Evolutionary conservation across 805 yeast species (phyloP).

Genomic region (Starmerella apicola): DNA sequence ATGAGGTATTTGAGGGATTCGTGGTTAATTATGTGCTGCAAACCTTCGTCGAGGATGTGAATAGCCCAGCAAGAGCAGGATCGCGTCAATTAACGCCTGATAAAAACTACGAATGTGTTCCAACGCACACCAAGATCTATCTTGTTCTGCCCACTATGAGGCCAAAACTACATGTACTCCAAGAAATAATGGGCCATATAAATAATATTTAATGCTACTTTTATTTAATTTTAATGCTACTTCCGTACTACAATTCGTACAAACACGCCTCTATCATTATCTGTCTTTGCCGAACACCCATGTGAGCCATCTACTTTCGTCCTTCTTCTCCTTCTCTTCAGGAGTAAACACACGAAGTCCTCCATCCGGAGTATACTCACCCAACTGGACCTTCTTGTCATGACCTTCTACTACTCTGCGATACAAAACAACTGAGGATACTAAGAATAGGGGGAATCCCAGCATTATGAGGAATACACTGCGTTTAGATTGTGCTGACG

Average conservation of each 20-base stretch:
- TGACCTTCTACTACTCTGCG: conserved; percentile 31
- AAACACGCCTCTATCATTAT: conserved; percentile 1
- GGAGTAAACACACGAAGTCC: conserved; percentile 34
- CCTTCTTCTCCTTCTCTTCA: conserved; percentile 31
- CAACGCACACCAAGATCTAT: conserved; percentile 7
- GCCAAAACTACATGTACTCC: conserved; percentile 7
- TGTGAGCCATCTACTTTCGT: conserved; percentile 32
- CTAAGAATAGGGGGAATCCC: conserved; percentile 24
- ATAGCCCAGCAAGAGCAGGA: too few species aligned
- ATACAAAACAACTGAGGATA: conserved; percentile 24
- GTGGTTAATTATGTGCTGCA: conserved; percentile 16
- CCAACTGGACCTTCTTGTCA: conserved; percentile 35
- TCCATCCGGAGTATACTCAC: conserved; percentile 37
- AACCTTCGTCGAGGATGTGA: conserved; percentile 1
- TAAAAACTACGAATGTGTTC: too few species aligned
- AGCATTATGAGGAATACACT: conserved; percentile 25
- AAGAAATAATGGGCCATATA: conserved; percentile 8
- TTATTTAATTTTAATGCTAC: too few species aligned
- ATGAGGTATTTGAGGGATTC: conserved; percentile 19
- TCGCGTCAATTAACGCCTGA: too few species aligned
- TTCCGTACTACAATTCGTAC: background rate
- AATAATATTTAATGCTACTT: background rate
- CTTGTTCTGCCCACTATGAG: conserved; percentile 11
- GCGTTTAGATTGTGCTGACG: conserved; percentile 10
- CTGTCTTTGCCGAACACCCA: conserved; percentile 34